Percentiles rank a stretch among this genome's conserved stretches.
phyloP scores from a whole-genome alignment of 2,329 filamentous ascomycete species.

The Claviceps capensis region DNA sequence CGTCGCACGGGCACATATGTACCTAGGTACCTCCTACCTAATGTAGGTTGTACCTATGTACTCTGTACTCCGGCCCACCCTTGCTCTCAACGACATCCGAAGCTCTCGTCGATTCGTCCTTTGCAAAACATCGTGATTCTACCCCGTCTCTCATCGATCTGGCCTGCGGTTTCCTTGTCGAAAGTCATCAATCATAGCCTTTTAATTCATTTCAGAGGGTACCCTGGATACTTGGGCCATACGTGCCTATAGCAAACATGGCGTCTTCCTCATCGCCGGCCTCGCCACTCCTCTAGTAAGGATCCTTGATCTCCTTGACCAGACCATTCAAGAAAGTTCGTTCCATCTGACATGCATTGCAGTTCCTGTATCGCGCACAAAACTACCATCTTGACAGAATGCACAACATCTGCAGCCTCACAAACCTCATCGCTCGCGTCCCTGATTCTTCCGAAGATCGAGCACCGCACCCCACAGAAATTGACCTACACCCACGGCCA shows the following conservation, averaged over 20 bases:
- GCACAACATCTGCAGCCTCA: slow-evolving; percentile 72
- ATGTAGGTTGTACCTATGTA: no score
- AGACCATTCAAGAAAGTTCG: neutral
- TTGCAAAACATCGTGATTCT: neutral
- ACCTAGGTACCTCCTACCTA: no score
- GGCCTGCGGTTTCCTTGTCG: neutral
- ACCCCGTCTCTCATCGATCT: neutral
- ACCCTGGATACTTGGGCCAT: neutral
- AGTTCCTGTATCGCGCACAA: slow-evolving; percentile 87
- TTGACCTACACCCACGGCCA: slow-evolving; percentile 87
- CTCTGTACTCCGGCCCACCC: no score
- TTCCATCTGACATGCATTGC: neutral
- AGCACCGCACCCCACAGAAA: slow-evolving; percentile 67
- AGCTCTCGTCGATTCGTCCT: neutral
- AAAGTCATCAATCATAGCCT: neutral
- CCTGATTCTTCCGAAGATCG: slow-evolving; percentile 89
- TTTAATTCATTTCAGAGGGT: neutral
- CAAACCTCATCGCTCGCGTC: slow-evolving; percentile 80
- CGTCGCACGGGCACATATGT: neutral
- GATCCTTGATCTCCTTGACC: neutral
- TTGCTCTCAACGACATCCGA: neutral
- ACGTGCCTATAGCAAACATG: slow-evolving; percentile 30
- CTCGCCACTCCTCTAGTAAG: slow-evolving; percentile 60
- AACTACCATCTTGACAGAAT: slow-evolving; percentile 84
- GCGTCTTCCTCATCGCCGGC: slow-evolving; percentile 55